phyloP scores from a whole-genome alignment of 139 green algal genomes.

The Spirogloea muscicola region DNA sequence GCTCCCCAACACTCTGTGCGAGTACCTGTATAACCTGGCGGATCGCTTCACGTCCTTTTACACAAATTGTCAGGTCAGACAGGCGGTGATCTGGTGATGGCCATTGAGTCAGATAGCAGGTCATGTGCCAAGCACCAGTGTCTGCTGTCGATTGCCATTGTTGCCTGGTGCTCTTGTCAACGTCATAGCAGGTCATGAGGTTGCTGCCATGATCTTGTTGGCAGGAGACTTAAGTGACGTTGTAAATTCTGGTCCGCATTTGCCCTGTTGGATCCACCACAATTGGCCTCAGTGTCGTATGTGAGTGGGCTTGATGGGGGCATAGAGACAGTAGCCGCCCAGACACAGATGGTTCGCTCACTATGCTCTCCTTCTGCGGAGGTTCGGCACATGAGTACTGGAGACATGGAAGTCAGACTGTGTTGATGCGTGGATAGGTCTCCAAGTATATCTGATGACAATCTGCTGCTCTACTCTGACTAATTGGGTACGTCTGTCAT shows the following conservation, averaged over 20 bases:
- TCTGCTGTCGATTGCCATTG: background rate
- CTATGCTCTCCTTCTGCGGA: background rate
- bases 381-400: background rate
- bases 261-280: background rate
- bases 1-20: slow-evolving; percentile 80
- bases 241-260: background rate
- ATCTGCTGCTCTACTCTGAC: background rate
- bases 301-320: no score
- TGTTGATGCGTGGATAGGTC: background rate
- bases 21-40: slow-evolving; percentile 90
- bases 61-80: slow-evolving; percentile 72
- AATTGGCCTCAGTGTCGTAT: background rate
- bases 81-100: background rate
- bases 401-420: background rate
- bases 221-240: background rate
- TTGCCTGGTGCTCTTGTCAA: background rate
- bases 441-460: background rate
- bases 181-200: background rate
- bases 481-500: background rate
- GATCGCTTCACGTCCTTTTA: slow-evolving; percentile 93
- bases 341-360: no score
- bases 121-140: background rate
- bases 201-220: background rate
- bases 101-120: background rate
- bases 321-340: no score